Percentiles rank a stretch among this genome's conserved stretches.
phyloP scores from a whole-genome alignment of 345 rosid genomes.

The Arabis alpina region DNA sequence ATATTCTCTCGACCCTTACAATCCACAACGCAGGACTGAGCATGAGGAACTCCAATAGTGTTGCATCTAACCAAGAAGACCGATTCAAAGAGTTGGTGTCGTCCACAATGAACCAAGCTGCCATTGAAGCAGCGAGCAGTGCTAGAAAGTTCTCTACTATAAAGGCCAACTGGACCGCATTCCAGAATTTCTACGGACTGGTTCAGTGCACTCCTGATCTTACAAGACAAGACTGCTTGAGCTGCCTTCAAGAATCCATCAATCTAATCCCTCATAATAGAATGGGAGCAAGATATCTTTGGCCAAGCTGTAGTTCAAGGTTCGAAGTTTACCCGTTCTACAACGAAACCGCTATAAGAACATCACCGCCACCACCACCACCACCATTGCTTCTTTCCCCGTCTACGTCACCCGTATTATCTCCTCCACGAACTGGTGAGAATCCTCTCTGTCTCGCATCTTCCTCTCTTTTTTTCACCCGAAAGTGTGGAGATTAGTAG shows the following conservation, averaged over 20 bases:
- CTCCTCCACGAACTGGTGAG: slow-evolving; percentile 1
- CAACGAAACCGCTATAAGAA: neutral
- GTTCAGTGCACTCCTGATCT: slow-evolving; percentile 62
- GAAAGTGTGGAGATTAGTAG: too few relatives aligned
- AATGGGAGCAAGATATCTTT: neutral
- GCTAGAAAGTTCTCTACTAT: slow-evolving; percentile 42
- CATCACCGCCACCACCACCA: neutral
- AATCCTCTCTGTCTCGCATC: neutral
- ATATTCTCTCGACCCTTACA: slow-evolving; percentile 6
- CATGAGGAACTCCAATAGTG: neutral
- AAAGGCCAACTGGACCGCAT: slow-evolving; percentile 2
- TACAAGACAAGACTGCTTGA: slow-evolving; percentile 21
- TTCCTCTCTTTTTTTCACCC: neutral
- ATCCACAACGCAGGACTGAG: too few relatives aligned
- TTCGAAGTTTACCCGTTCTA: slow-evolving; percentile 45
- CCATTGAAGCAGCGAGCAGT: neutral
- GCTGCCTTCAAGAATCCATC: slow-evolving; percentile 37
- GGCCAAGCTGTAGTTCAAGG: slow-evolving; percentile 50
- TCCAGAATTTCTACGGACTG: slow-evolving; percentile 38
- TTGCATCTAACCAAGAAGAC: slow-evolving; percentile 10
- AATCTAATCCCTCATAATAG: neutral
- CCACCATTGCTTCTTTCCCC: neutral
- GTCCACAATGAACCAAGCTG: slow-evolving; percentile 13
- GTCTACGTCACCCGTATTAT: neutral
- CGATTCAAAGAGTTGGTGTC: slow-evolving; percentile 9